These are phyloP conservation scores for Kalmanozyma brasiliensis DNA, from an alignment of 1,284 basidiomycete genomes.

Conservation along the genomic window DNA sequence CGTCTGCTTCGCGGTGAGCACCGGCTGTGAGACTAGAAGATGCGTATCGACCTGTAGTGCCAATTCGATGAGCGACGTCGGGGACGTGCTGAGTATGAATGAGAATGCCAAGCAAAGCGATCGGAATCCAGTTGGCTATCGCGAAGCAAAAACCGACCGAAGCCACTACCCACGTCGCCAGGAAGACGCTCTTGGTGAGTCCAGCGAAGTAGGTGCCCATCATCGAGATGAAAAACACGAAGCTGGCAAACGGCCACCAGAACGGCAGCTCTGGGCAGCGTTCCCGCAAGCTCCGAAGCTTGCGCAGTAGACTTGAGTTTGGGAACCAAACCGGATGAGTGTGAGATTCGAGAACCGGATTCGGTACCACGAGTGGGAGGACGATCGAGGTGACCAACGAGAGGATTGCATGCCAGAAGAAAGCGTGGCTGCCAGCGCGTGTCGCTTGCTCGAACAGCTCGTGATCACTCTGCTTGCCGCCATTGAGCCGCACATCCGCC, in stretches of 20 bases:
- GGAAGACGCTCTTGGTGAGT: conserved; percentile 57
- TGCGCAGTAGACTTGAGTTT: conserved; percentile 8
- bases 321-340: conserved; percentile 15
- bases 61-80: background rate
- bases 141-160: conserved; percentile 71
- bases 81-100: conserved; percentile 41
- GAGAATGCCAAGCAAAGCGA: conserved; percentile 67
- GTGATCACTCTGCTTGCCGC: conserved; percentile 38
- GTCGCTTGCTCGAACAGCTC: conserved; percentile 74
- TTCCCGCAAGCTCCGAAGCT: conserved; percentile 20
- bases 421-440: conserved; percentile 82
- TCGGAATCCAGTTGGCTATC: conserved; percentile 70
- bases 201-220: conserved; percentile 54
- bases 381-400: conserved; percentile 77
- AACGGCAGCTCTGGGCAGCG: conserved; percentile 45
- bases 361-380: conserved; percentile 77
- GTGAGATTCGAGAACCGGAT: conserved; percentile 27
- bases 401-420: conserved; percentile 81
- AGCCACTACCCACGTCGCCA: conserved; percentile 70
- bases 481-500: conserved; percentile 33
- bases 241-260: conserved; percentile 57
- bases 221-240: conserved; percentile 53
- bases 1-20: conserved; percentile 12
- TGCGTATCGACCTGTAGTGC: conserved; percentile 2
- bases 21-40: background rate